Conservation (phyloP, 805 yeast species). For the Saccharomycopsis babjevae region DNA sequence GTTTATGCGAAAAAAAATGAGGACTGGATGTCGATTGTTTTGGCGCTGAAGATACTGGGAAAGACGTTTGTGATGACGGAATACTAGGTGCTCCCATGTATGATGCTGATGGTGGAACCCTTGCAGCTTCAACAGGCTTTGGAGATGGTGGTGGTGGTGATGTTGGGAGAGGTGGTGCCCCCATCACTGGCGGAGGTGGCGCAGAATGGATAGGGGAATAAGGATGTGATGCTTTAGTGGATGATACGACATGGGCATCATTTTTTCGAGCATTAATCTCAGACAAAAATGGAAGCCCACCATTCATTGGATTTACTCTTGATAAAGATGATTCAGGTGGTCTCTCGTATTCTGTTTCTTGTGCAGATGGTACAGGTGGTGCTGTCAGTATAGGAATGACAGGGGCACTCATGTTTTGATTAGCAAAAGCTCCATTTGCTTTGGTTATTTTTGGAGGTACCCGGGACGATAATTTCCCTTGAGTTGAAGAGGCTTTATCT, state of each 20-base stretch:
- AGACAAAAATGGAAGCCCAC: slow-evolving; percentile 46
- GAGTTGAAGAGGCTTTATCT: slow-evolving; percentile 24
- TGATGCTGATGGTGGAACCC: slow-evolving; percentile 17
- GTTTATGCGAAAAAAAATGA: slow-evolving; percentile 16
- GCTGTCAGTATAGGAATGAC: slow-evolving; percentile 19
- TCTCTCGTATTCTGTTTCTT: slow-evolving; percentile 8
- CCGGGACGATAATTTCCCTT: slow-evolving; percentile 20
- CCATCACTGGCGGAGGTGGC: slow-evolving; percentile 19
- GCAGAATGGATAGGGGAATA: slow-evolving; percentile 10
- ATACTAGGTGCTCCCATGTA: slow-evolving; percentile 17
- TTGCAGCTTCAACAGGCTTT: slow-evolving; percentile 16
- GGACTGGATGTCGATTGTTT: slow-evolving; percentile 24
- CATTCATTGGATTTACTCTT: slow-evolving; percentile 24
- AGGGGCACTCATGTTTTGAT: background rate
- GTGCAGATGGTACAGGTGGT: slow-evolving; percentile 22
- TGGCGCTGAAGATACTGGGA: slow-evolving; percentile 5
- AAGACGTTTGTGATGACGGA: slow-evolving; percentile 19
- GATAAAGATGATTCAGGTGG: slow-evolving; percentile 1
- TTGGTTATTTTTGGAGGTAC: slow-evolving; percentile 16
- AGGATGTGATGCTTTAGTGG: background rate
- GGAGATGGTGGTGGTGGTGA: slow-evolving; percentile 15
- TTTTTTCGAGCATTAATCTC: slow-evolving; percentile 47
- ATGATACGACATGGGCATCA: slow-evolving; percentile 38
- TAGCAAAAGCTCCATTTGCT: slow-evolving; percentile 5
- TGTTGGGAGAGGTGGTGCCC: slow-evolving; percentile 17